Evolutionary conservation across 2,329 filamentous ascomycete genomes (phyloP).

Genomic region (Diaporthe aspalathi): DNA sequence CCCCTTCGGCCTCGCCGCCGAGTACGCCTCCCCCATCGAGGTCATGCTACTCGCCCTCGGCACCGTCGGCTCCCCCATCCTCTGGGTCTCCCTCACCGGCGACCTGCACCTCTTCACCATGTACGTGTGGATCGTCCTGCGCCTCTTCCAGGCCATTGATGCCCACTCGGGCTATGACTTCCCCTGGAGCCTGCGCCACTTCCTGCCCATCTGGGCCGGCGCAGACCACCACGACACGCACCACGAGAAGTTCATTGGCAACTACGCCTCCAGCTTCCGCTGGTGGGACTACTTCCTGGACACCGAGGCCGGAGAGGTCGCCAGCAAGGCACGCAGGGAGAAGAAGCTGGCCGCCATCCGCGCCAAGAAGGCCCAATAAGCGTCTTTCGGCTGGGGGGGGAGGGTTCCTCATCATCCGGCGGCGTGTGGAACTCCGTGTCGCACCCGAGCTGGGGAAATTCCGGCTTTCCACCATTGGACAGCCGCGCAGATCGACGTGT

Average conservation of each 20-base stretch:
- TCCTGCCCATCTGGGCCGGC: constrained; percentile 97
- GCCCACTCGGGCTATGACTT: constrained; percentile 98
- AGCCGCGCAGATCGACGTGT: constrained; percentile 7
- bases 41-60: constrained; percentile 94
- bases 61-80: constrained; percentile 82
- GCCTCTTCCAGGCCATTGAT: constrained; percentile 97
- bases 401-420: neutral
- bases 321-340: constrained; percentile 84
- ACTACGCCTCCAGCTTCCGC: constrained; percentile 97
- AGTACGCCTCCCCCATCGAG: constrained; percentile 98
- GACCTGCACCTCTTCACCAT: constrained; percentile 96
- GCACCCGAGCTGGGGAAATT: neutral
- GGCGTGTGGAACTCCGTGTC: neutral
- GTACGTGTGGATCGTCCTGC: constrained; percentile 94
- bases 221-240: constrained; percentile 97
- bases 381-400: too few species aligned
- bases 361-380: constrained; percentile 76
- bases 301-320: constrained; percentile 91
- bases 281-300: constrained; percentile 98
- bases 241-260: constrained; percentile 98
- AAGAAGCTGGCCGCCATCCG: constrained; percentile 75
- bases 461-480: neutral
- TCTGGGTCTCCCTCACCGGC: constrained; percentile 85
- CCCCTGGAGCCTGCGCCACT: constrained; percentile 94
- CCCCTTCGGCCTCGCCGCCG: constrained; percentile 93